Evolutionary conservation across 768 basidiomycete species (phyloP).

Genomic region (Agaricus subrufescens): DNA sequence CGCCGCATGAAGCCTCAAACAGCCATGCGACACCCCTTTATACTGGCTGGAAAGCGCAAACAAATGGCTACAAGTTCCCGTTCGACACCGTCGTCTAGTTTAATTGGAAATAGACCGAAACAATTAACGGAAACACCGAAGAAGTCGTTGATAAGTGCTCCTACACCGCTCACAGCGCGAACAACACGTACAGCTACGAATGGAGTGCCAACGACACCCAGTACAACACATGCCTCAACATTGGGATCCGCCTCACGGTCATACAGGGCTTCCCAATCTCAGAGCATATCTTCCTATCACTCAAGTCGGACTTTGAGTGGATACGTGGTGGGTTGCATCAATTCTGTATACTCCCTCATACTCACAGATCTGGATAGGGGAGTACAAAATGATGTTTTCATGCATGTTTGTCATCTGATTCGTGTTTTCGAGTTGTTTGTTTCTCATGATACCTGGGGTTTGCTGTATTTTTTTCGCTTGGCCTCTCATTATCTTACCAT

Average conservation of each 20-base stretch:
- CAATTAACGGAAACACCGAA: conserved; percentile 68
- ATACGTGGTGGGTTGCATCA: conserved; percentile 49
- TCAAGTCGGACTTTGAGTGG: conserved; percentile 72
- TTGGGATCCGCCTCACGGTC: conserved; percentile 61
- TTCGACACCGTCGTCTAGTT: conserved; percentile 51
- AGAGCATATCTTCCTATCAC: conserved; percentile 68
- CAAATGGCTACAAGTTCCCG: conserved; percentile 44
- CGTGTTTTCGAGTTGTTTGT: conserved; percentile 2
- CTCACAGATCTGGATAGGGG: conserved; percentile 22
- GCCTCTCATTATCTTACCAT: conserved; percentile 15
- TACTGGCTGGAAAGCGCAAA: conserved; percentile 57
- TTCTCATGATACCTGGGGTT: conserved; percentile 13
- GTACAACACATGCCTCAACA: conserved; percentile 48
- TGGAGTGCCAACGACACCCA: conserved; percentile 56
- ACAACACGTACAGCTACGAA: conserved; percentile 51
- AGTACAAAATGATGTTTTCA: conserved; percentile 32
- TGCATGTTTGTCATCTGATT: conserved; percentile 11
- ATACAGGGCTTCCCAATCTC: conserved; percentile 65
- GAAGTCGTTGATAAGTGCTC: conserved; percentile 86
- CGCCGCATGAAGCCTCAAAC: conserved; percentile 90
- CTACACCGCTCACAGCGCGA: conserved; percentile 82
- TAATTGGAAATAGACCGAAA: conserved; percentile 51
- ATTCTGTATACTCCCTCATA: not conserved
- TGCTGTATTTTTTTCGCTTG: conserved; percentile 26
- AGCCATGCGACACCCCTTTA: conserved; percentile 88